A percentile compares a stretch with the other conserved stretches of the same genome.
These are phyloP conservation scores for Nicotiana noctiflora DNA, from an alignment of 257 asterid species.

Conservation along the genomic window DNA sequence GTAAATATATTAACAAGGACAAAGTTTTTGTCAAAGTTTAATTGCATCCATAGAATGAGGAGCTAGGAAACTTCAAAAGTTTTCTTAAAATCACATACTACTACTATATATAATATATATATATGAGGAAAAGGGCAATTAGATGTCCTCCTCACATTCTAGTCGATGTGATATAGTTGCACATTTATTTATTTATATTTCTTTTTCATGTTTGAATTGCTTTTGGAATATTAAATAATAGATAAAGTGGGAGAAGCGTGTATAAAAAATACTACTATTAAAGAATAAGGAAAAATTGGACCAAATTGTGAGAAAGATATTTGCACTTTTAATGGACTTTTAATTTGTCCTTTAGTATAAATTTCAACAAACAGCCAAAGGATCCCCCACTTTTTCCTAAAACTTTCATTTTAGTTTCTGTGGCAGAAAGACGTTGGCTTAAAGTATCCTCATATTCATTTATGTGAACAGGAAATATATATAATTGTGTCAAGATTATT, in stretches of 20 bases:
- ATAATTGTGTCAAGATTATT: neutral
- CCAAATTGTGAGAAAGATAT: slow-evolving; percentile 26
- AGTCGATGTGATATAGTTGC: slow-evolving; percentile 13
- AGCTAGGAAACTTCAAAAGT: slow-evolving; percentile 3
- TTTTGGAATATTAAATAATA: neutral
- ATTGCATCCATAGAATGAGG: slow-evolving; percentile 30
- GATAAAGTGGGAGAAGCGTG: neutral
- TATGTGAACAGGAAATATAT: neutral
- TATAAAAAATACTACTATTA: neutral
- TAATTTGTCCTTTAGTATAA: neutral
- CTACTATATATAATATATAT: neutral
- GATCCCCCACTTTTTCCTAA: neutral
- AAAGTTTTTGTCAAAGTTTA: slow-evolving; percentile 25
- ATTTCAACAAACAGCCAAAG: neutral
- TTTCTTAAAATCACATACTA: neutral
- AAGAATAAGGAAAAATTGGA: slow-evolving; percentile 6
- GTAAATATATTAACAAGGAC: slow-evolving; percentile 2
- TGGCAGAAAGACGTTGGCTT: slow-evolving; percentile 22
- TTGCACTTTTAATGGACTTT: slow-evolving; percentile 20
- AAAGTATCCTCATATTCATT: slow-evolving; percentile 11
- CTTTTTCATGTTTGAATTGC: slow-evolving; percentile 3
- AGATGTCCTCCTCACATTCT: slow-evolving; percentile 17
- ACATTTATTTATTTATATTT: neutral
- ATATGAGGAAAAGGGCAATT: neutral
- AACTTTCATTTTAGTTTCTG: neutral